Conservation (phyloP, 192 early-diverging fungal genomes). For the Umbelopsis isabellina region DNA sequence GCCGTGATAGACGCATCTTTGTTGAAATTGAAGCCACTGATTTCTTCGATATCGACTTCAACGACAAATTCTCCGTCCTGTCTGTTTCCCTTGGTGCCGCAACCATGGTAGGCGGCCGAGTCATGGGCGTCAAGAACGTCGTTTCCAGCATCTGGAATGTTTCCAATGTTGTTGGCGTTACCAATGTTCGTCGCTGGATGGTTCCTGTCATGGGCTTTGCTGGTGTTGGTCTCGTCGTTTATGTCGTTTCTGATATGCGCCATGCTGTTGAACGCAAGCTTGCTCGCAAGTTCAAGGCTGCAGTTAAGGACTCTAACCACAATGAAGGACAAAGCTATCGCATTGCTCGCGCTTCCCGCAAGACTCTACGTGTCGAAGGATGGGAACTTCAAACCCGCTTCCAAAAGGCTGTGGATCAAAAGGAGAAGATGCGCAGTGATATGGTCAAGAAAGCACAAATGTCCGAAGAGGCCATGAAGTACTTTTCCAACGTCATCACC, state of each 20-base stretch:
- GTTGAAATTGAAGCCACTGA: slow-evolving; percentile 39
- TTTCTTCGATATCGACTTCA: slow-evolving; percentile 44
- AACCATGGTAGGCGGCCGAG: slow-evolving; percentile 40
- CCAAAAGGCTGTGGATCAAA: slow-evolving; percentile 73
- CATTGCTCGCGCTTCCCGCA: slow-evolving; percentile 65
- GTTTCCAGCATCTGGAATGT: slow-evolving; percentile 44
- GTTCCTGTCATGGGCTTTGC: slow-evolving; percentile 62
- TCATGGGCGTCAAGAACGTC: slow-evolving; percentile 39
- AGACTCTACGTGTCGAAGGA: slow-evolving; percentile 67
- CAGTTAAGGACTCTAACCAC: slow-evolving; percentile 52
- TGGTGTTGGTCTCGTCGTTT: slow-evolving; percentile 63
- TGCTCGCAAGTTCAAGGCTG: slow-evolving; percentile 56
- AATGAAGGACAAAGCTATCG: slow-evolving; percentile 65
- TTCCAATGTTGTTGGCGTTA: slow-evolving; percentile 62
- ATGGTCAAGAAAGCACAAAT: slow-evolving; percentile 57
- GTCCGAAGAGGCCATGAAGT: slow-evolving; percentile 67
- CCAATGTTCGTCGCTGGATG: slow-evolving; percentile 63
- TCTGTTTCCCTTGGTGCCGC: slow-evolving; percentile 34
- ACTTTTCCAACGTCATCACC: slow-evolving; percentile 64
- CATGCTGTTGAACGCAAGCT: slow-evolving; percentile 73
- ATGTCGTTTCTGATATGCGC: slow-evolving; percentile 72
- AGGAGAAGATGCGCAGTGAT: slow-evolving; percentile 65
- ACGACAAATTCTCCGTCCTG: slow-evolving; percentile 34
- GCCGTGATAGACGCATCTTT: slow-evolving; percentile 24
- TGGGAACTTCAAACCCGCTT: slow-evolving; percentile 72